Evolutionary conservation across 352 stramenopile species (phyloP).

Genomic region (Pythium phragmiticola): DNA sequence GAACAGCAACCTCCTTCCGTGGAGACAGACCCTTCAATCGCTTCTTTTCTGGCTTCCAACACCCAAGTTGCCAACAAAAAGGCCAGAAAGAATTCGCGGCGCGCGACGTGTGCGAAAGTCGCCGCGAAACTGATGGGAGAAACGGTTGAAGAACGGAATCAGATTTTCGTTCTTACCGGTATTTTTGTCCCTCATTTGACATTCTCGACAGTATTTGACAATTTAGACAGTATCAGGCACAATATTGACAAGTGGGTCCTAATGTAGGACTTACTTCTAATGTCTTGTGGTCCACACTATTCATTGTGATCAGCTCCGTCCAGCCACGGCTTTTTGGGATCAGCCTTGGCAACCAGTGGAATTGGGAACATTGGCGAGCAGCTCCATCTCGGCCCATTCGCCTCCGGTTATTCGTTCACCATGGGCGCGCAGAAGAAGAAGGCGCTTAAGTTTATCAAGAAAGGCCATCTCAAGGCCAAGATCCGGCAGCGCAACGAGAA

Average conservation of each 20-base stretch:
- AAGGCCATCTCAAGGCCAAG: constrained; percentile 72
- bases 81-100: constrained; percentile 4
- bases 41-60: neutral
- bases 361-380: neutral
- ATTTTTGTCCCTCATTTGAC: neutral
- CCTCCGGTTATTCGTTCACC: neutral
- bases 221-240: neutral
- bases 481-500: constrained; percentile 86
- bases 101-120: neutral
- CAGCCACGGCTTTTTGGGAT: constrained; percentile 18
- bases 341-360: constrained; percentile 8
- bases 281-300: constrained; percentile 7
- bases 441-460: constrained; percentile 82
- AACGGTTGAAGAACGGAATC: no score
- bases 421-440: constrained; percentile 85
- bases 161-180: neutral
- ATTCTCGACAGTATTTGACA: neutral
- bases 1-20: neutral
- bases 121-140: no score
- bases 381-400: neutral
- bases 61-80: constrained; percentile 1
- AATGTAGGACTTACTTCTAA: neutral
- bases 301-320: neutral
- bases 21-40: neutral
- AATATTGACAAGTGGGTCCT: neutral